Evolutionary conservation across 169 alveolate genomes (phyloP).

Genomic region (Eimeria acervulina): DNA sequence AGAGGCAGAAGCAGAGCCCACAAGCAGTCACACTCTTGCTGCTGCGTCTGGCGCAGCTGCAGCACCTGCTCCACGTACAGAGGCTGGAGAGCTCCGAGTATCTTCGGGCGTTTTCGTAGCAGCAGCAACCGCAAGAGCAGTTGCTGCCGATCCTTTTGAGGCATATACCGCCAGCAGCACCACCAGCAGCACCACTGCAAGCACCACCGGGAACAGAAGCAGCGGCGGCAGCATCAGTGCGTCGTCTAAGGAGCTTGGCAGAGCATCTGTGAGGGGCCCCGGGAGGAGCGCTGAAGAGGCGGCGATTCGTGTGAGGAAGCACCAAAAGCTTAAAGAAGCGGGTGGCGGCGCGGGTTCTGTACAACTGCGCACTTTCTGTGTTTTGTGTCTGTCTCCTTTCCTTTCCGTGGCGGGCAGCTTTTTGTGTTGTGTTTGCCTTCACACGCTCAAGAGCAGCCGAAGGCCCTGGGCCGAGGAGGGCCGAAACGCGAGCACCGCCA

Average conservation of each 20-base stretch:
- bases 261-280: neutral
- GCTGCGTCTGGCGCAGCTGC: constrained; percentile 16
- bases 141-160: constrained; percentile 26
- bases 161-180: constrained; percentile 21
- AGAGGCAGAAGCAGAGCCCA: neutral
- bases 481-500: neutral
- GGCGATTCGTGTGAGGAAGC: neutral
- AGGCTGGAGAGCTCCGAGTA: neutral
- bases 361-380: neutral
- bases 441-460: neutral
- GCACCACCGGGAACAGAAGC: neutral
- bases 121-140: constrained; percentile 6
- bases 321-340: neutral
- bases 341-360: neutral
- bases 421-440: constrained; percentile 25
- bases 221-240: constrained; percentile 32
- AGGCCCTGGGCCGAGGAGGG: neutral
- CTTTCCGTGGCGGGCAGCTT: constrained; percentile 1
- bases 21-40: neutral
- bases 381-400: constrained; percentile 29
- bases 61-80: neutral
- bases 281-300: neutral
- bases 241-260: neutral
- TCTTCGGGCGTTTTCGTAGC: neutral
- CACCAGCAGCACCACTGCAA: neutral